These are phyloP conservation scores for Turritis glabra DNA, from an alignment of 345 rosid species.

Conservation along the genomic window DNA sequence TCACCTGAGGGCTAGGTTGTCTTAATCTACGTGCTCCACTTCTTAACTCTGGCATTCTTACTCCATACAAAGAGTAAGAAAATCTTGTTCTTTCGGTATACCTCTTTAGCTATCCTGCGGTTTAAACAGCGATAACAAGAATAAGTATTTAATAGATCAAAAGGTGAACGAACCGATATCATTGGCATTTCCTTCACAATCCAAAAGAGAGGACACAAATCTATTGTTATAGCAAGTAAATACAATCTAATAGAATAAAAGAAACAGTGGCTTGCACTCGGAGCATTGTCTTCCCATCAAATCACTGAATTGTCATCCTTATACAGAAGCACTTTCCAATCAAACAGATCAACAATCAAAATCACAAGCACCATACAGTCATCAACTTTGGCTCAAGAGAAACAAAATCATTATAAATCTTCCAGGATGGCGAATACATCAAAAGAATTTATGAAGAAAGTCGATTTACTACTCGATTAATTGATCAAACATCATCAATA, in stretches of 20 bases:
- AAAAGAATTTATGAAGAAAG: background rate
- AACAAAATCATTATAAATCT: background rate
- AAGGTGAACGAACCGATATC: background rate
- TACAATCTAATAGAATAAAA: conserved; percentile 41
- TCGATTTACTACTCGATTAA: background rate
- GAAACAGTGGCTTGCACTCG: conserved; percentile 5
- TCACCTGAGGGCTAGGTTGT: conserved; percentile 72
- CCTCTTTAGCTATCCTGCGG: conserved; percentile 48
- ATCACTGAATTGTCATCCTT: background rate
- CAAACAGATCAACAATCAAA: conserved; percentile 18
- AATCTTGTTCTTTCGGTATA: conserved; percentile 36
- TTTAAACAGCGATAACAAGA: conserved; percentile 18
- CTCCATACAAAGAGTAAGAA: conserved; percentile 89
- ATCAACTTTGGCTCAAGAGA: conserved; percentile 16
- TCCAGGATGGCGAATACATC: background rate
- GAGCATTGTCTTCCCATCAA: conserved; percentile 28
- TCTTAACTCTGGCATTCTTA: conserved; percentile 99
- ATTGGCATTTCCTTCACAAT: conserved; percentile 7
- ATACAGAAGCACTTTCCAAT: conserved; percentile 16
- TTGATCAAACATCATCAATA: conserved; percentile 4
- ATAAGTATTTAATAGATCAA: background rate
- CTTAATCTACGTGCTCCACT: conserved; percentile 95
- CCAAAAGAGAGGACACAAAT: conserved; percentile 25
- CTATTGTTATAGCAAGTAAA: conserved; percentile 10
- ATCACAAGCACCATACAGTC: conserved; percentile 28